phyloP scores from a whole-genome alignment of 1,284 basidiomycete genomes.

The Phaffia rhodozyma region DNA sequence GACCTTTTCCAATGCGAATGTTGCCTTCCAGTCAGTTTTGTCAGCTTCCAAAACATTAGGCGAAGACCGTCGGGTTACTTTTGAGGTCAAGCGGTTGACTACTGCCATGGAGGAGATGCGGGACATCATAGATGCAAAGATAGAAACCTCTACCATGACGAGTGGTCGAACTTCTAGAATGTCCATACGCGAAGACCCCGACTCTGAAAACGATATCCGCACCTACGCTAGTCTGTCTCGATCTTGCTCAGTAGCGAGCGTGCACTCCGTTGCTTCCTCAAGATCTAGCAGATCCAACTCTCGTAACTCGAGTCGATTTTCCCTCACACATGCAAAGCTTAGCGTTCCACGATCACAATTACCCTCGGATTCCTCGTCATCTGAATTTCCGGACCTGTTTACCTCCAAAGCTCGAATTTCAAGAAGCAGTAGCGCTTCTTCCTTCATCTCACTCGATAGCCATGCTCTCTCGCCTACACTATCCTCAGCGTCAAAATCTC shows the following conservation, averaged over 20 bases:
- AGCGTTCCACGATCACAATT: too few species aligned
- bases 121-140: conserved; percentile 7
- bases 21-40: too few species aligned
- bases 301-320: too few species aligned
- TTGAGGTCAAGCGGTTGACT: conserved; percentile 13
- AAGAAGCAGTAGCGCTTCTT: background rate
- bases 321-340: too few species aligned
- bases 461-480: background rate
- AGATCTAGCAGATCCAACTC: conserved; percentile 1
- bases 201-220: too few species aligned
- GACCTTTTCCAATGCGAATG: too few species aligned
- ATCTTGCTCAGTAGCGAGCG: background rate
- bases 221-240: background rate
- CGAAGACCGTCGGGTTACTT: conserved; percentile 20
- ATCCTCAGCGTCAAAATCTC: background rate
- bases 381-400: too few species aligned
- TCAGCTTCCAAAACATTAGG: background rate
- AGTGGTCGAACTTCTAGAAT: background rate
- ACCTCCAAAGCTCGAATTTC: too few species aligned
- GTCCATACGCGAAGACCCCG: too few species aligned
- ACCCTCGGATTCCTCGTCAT: too few species aligned
- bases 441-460: background rate
- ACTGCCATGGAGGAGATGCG: conserved; percentile 16
- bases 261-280: background rate
- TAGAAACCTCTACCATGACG: background rate